Base-by-base conservation (phyloP, 345 rosid species). In the Raphanus raphanistrum region DNA sequence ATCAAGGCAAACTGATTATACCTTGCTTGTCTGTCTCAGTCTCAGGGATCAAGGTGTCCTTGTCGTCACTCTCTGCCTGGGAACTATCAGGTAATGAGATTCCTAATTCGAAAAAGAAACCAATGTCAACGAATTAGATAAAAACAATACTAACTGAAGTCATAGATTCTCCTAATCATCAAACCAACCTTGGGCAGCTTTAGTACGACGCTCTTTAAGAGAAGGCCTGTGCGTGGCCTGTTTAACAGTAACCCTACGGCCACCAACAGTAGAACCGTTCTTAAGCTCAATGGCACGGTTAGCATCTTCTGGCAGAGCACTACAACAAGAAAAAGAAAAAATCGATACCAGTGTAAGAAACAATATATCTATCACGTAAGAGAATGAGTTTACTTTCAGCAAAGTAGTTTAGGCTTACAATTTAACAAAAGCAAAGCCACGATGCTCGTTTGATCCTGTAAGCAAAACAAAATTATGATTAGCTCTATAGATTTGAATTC, bases 221-320 rank as follows among this genome's bases (percentile, higher is more conserved):
- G 98, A 66, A 72, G 92, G 92, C 59, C 98, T 90, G 63, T 87
- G 92, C 74, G 80, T 80, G 13, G 98, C 98, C 69, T 89, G 97
- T 76, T 94, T 94, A 76, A 88, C 97, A 43, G 82, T 83, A 79
- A 94, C 85, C 76, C 84, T 89, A 62, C 92, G 98, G 52, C 96
- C 92, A 32, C 92, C 98, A 74, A 92, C 81, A 70, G 81, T 86
- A 67, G 85, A 81, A 72, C 86, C 90, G 70, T 87, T 87, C 79
- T 90, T 94, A 35, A 84, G 71, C 82, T 94, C 95, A 66, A 90
- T 87, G 27, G 98, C 89, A 72, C 91, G 86, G 63, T 84, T 86
- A 50, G 92, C 98, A 75, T 94, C 98, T 54, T 94, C 98, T 1
- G 82, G 79, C 80, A 92, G 87, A 76, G 97, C 98, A 86, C 97